These are phyloP conservation scores for Xylaria arbuscula DNA, from an alignment of 2,329 filamentous ascomycete species.

Conservation along the genomic window DNA sequence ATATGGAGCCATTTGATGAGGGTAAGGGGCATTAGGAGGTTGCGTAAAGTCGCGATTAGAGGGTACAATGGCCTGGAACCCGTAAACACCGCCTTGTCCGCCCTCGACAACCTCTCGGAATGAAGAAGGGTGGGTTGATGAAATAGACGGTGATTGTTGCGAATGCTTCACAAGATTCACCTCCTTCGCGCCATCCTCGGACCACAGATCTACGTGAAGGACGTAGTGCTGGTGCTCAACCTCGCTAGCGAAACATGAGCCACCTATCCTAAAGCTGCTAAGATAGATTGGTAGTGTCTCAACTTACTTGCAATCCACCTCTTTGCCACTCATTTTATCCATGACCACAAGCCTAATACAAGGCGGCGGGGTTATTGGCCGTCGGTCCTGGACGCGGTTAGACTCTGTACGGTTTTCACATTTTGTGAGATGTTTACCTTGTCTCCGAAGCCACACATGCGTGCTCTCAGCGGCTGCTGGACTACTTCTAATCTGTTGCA, in stretches of 20 bases:
- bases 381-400: slow-evolving; percentile 74
- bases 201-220: slow-evolving; percentile 73
- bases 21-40: slow-evolving; percentile 42
- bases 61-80: slow-evolving; percentile 48
- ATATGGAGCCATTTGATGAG: slow-evolving; percentile 46
- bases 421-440: slow-evolving; percentile 70
- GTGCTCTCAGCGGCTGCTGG: slow-evolving; percentile 91
- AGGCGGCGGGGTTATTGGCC: slow-evolving; percentile 94
- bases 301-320: slow-evolving; percentile 84
- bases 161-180: slow-evolving; percentile 74
- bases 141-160: slow-evolving; percentile 79
- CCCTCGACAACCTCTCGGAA: slow-evolving; percentile 60
- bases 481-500: slow-evolving; percentile 75
- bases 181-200: slow-evolving; percentile 71
- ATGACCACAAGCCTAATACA: slow-evolving; percentile 86
- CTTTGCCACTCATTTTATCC: slow-evolving; percentile 78
- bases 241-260: slow-evolving; percentile 40
- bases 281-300: slow-evolving; percentile 8
- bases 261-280: slow-evolving; percentile 8
- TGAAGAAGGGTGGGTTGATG: slow-evolving; percentile 80
- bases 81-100: slow-evolving; percentile 43
- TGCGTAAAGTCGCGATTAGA: slow-evolving; percentile 47
- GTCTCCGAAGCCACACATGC: slow-evolving; percentile 99
- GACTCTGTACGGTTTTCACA: slow-evolving; percentile 27
- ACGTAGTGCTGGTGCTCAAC: slow-evolving; percentile 50